Evolutionary conservation across 75 land plant genomes (phyloP).

Genomic region (Ceratopteris richardii): DNA sequence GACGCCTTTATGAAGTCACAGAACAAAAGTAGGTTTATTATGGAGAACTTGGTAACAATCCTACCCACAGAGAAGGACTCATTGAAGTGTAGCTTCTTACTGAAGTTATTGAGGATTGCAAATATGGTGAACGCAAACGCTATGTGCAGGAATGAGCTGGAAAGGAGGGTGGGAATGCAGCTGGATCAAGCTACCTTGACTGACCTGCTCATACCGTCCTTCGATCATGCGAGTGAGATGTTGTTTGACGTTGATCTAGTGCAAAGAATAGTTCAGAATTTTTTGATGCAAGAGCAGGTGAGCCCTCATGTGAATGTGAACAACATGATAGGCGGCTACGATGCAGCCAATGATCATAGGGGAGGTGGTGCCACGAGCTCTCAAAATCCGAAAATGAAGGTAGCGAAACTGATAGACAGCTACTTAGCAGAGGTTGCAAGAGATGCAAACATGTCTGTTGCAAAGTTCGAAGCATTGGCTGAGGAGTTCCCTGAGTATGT

Average conservation of each 20-base stretch:
- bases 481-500: constrained; percentile 47
- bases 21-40: constrained; percentile 15
- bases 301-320: background rate
- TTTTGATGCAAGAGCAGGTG: constrained; percentile 22
- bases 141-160: constrained; percentile 39
- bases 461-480: constrained; percentile 46
- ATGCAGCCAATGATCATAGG: constrained; percentile 7
- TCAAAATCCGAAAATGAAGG: constrained; percentile 26
- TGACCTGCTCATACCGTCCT: constrained; percentile 69
- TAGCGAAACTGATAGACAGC: constrained; percentile 55
- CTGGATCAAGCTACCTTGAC: constrained; percentile 55
- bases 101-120: constrained; percentile 50
- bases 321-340: no score
- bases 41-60: constrained; percentile 51
- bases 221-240: constrained; percentile 48
- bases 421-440: constrained; percentile 69
- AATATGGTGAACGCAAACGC: constrained; percentile 43
- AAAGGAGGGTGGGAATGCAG: constrained; percentile 41
- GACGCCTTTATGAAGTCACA: background rate
- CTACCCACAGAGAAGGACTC: constrained; percentile 50
- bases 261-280: constrained; percentile 41
- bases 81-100: constrained; percentile 44
- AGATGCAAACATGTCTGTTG: constrained; percentile 35
- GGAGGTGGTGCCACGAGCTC: constrained; percentile 7
- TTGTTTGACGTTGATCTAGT: constrained; percentile 53